phyloP scores from a whole-genome alignment of 2,329 filamentous ascomycete species.

The Penicillium sp. region DNA sequence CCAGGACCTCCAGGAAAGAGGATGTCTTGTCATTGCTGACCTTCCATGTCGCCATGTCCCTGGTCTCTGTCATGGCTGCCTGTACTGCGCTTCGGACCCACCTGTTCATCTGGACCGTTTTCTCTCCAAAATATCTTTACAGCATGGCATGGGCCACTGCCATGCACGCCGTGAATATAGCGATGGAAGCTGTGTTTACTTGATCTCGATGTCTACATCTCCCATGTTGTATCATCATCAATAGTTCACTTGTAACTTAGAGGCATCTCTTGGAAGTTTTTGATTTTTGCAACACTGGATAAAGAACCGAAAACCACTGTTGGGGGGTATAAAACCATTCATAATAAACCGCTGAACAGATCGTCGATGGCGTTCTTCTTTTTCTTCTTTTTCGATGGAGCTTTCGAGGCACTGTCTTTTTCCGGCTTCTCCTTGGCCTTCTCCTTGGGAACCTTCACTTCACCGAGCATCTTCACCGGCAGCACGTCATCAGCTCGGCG shows the following conservation, averaged over 20 bases:
- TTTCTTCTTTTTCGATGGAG: slow-evolving; percentile 46
- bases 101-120: slow-evolving; percentile 98
- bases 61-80: slow-evolving; percentile 77
- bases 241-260: not conserved
- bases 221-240: too few species aligned
- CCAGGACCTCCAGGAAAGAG: slow-evolving; percentile 24
- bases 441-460: slow-evolving; percentile 7
- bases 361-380: slow-evolving; percentile 67
- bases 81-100: slow-evolving; percentile 82
- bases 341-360: slow-evolving; percentile 61
- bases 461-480: not conserved
- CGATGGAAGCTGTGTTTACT: slow-evolving; percentile 45
- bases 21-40: slow-evolving; percentile 62
- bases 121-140: slow-evolving; percentile 94
- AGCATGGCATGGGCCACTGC: slow-evolving; percentile 81
- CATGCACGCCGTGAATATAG: slow-evolving; percentile 71
- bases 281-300: not conserved
- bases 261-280: not conserved
- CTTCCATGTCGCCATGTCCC: slow-evolving; percentile 62
- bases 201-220: not conserved
- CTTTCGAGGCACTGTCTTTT: slow-evolving; percentile 1
- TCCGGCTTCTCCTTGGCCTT: slow-evolving; percentile 1
- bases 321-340: slow-evolving; percentile 25
- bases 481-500: slow-evolving; percentile 14
- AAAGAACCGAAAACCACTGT: not conserved